Percentiles rank a stretch among this genome's conserved stretches.
Evolutionary conservation across 1,139 yeast species (phyloP).

Genomic region (Yamadazyma kanchanaburiensis): DNA sequence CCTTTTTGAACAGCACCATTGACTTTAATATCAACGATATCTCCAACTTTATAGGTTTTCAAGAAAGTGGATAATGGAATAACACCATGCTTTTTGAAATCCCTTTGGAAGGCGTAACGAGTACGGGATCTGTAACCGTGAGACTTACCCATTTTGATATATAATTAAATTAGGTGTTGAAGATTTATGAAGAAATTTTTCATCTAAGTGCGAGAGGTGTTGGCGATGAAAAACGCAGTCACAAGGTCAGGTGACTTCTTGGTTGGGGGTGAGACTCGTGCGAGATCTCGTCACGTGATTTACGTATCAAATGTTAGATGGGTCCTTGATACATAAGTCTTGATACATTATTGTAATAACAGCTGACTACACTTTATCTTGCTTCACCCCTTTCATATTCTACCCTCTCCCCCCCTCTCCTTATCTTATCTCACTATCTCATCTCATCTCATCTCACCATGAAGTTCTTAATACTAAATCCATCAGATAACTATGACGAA

Average conservation of each 20-base stretch:
- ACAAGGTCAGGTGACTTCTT: too few species aligned
- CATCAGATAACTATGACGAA: conserved; percentile 35
- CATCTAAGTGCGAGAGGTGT: not conserved
- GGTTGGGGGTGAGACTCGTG: too few species aligned
- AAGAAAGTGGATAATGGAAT: conserved; percentile 94
- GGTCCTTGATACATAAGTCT: too few species aligned
- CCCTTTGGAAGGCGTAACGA: conserved; percentile 99
- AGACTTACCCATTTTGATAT: conserved; percentile 17
- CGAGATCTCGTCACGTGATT: too few species aligned
- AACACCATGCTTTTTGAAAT: conserved; percentile 97
- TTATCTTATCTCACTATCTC: conserved; percentile 8
- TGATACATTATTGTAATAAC: too few species aligned
- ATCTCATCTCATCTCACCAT: conserved; percentile 10
- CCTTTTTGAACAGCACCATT: conserved; percentile 99
- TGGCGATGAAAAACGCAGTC: conserved; percentile 8
- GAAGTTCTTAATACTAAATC: conserved; percentile 49
- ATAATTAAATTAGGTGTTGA: conserved; percentile 2
- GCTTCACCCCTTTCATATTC: too few species aligned
- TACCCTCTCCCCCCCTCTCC: too few species aligned
- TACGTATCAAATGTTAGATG: too few species aligned
- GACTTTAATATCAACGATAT: conserved; percentile 98
- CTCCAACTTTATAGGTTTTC: conserved; percentile 98
- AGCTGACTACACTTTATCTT: too few species aligned
- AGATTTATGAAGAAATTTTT: not conserved
- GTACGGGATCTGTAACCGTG: conserved; percentile 99